Percentiles rank a stretch among this genome's conserved stretches.
These are phyloP conservation scores for Paecilomyces variotii DNA, from an alignment of 2,329 filamentous ascomycete genomes.

Conservation along the genomic window DNA sequence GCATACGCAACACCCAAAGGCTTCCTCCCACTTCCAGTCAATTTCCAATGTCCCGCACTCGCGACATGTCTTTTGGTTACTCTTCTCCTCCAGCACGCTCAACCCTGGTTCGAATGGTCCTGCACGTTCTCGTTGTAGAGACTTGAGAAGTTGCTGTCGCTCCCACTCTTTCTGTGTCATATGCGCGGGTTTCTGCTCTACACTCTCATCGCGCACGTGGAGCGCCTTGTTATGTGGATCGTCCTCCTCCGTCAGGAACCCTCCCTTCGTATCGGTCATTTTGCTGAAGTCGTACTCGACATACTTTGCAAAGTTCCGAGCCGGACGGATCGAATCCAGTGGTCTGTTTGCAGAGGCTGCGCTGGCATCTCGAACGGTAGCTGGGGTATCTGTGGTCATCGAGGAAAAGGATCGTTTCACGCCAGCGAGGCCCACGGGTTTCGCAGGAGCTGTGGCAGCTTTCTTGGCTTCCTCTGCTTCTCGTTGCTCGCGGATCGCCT, in stretches of 20 bases:
- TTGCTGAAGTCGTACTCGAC: conserved; percentile 97
- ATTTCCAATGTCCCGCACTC: conserved; percentile 83
- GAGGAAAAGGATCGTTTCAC: conserved; percentile 65
- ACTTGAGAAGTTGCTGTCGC: conserved; percentile 64
- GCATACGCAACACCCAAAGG: conserved; percentile 70
- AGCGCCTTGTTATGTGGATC: conserved; percentile 82
- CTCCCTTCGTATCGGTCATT: conserved; percentile 97
- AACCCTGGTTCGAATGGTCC: conserved; percentile 85
- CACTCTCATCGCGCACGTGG: conserved; percentile 45
- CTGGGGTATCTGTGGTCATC: conserved; percentile 48
- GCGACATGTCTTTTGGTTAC: conserved; percentile 63
- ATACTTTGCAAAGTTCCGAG: conserved; percentile 83
- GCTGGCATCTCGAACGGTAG: conserved; percentile 60
- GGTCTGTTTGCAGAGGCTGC: conserved; percentile 28
- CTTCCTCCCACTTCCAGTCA: conserved; percentile 89
- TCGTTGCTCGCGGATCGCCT: conserved; percentile 69
- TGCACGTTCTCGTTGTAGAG: conserved; percentile 62
- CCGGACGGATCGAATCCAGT: conserved; percentile 56
- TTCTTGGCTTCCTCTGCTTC: conserved; percentile 53
- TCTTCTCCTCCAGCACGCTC: conserved; percentile 60
- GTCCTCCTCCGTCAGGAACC: conserved; percentile 83
- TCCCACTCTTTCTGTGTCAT: conserved; percentile 95
- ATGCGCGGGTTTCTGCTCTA: conserved; percentile 65
- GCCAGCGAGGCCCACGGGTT: conserved; percentile 44
- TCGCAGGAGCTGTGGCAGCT: conserved; percentile 20